Conservation (phyloP, 257 asterid species). For the Henckelia pumila region DNA sequence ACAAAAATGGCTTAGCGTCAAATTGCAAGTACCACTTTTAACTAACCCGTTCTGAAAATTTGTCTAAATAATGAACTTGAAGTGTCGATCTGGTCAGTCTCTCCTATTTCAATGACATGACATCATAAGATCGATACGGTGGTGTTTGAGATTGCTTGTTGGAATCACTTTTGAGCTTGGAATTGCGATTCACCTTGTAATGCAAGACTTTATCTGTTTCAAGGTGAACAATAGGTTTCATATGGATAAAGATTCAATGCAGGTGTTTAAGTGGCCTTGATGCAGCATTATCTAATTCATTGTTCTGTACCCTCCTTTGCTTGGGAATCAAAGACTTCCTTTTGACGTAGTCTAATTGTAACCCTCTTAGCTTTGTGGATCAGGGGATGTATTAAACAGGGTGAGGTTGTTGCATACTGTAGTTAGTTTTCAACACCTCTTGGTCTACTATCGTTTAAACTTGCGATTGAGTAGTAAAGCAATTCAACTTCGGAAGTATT, state of each 20-base stretch:
- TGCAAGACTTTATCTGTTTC: background rate
- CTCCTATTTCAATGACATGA: too few species aligned
- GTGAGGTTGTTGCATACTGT: slow-evolving; percentile 3
- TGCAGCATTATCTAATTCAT: background rate
- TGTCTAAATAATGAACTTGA: too few species aligned
- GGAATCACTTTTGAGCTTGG: too few species aligned
- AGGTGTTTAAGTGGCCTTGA: background rate
- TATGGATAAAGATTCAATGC: background rate
- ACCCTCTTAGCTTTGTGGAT: slow-evolving; percentile 5
- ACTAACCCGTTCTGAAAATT: too few species aligned
- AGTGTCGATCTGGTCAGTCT: too few species aligned
- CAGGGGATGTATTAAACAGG: slow-evolving; percentile 1
- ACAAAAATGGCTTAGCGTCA: background rate
- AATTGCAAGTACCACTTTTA: background rate
- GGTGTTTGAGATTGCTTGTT: too few species aligned
- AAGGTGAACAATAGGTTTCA: background rate
- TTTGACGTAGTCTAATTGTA: slow-evolving; percentile 1
- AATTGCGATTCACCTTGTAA: background rate
- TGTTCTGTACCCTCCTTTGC: background rate
- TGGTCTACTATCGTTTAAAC: background rate
- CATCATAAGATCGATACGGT: too few species aligned
- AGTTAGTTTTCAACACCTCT: slow-evolving; percentile 12
- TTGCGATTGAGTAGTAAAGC: background rate
- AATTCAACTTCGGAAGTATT: slow-evolving; percentile 11
- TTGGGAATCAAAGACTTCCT: slow-evolving; percentile 1